Percentiles rank a stretch among this genome's conserved stretches.
Conservation (phyloP, 1,284 basidiomycete genomes). For the Fomitopsis pinicola region DNA sequence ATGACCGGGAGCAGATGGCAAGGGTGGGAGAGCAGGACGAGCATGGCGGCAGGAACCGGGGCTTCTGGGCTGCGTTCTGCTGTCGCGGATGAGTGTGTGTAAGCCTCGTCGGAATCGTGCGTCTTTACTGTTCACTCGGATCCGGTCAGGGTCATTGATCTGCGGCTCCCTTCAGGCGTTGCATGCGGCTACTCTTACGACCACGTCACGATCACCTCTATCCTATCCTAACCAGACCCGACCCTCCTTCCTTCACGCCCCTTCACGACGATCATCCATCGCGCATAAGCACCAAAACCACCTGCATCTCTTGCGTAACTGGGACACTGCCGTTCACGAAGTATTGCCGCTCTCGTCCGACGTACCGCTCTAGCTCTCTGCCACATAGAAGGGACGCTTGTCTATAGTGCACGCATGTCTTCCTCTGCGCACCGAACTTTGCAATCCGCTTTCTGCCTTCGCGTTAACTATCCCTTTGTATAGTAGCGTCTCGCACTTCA, state of each 20-base stretch:
- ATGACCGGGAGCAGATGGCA: slow-evolving; percentile 47
- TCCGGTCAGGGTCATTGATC: not conserved
- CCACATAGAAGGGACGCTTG: slow-evolving; percentile 1
- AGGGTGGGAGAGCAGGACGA: slow-evolving; percentile 55
- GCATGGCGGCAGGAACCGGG: slow-evolving; percentile 47
- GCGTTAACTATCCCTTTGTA: not conserved
- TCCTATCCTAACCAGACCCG: not conserved
- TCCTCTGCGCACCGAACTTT: not conserved
- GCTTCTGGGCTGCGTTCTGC: slow-evolving; percentile 60
- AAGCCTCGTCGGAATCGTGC: not conserved
- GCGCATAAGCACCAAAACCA: not conserved
- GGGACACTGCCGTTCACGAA: not conserved
- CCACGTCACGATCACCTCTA: not conserved
- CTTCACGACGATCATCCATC: not conserved
- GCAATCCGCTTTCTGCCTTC: not conserved
- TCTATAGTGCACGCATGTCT: not conserved
- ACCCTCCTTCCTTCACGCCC: not conserved
- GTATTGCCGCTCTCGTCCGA: not conserved
- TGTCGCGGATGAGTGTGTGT: slow-evolving; percentile 52
- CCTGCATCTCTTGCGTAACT: not conserved
- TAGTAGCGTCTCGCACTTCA: not conserved
- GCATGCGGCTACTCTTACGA: not conserved
- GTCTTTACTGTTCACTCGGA: not conserved
- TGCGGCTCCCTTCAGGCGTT: not conserved
- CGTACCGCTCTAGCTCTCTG: not conserved